These are phyloP conservation scores for Lecanicillium sp. DNA, from an alignment of 2,329 filamentous ascomycete species.

Conservation along the genomic window DNA sequence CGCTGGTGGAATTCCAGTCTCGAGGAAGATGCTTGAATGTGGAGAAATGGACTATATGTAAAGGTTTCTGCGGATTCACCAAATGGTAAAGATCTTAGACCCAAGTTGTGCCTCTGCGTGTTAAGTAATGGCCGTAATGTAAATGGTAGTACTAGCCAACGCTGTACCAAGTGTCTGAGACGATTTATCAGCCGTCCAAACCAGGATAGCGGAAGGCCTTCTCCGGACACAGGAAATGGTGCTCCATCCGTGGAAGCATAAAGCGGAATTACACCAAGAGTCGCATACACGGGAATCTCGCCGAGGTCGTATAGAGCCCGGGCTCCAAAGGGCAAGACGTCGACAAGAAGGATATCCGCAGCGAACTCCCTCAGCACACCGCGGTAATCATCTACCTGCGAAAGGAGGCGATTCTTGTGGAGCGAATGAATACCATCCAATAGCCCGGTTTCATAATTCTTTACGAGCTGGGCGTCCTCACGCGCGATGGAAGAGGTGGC, in stretches of 20 bases:
- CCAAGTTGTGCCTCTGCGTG: too few relatives aligned
- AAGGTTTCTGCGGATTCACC: conserved; percentile 23
- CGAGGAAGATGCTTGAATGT: conserved; percentile 28
- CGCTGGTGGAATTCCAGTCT: conserved; percentile 22
- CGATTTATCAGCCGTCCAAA: conserved; percentile 13
- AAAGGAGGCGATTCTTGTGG: conserved; percentile 20
- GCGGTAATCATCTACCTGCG: conserved; percentile 28
- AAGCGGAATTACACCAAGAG: conserved; percentile 29
- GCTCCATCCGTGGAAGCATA: conserved; percentile 22
- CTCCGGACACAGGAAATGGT: conserved; percentile 23
- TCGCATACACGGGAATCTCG: conserved; percentile 26
- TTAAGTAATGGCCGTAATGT: too few relatives aligned
- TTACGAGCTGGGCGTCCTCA: conserved; percentile 22
- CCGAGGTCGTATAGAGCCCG: conserved; percentile 25
- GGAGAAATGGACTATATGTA: conserved; percentile 27
- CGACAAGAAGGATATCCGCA: conserved; percentile 26
- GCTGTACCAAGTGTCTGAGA: too few relatives aligned
- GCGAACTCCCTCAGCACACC: conserved; percentile 18
- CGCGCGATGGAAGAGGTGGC: conserved; percentile 21
- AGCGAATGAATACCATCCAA: conserved; percentile 19
- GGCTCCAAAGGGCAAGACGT: conserved; percentile 28
- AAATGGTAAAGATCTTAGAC: conserved; percentile 13
- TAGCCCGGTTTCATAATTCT: conserved; percentile 20
- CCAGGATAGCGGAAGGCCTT: conserved; percentile 19
- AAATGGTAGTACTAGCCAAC: too few relatives aligned